phyloP scores from a whole-genome alignment of 208 protist species.

The Endotrypanum monterogeii region DNA sequence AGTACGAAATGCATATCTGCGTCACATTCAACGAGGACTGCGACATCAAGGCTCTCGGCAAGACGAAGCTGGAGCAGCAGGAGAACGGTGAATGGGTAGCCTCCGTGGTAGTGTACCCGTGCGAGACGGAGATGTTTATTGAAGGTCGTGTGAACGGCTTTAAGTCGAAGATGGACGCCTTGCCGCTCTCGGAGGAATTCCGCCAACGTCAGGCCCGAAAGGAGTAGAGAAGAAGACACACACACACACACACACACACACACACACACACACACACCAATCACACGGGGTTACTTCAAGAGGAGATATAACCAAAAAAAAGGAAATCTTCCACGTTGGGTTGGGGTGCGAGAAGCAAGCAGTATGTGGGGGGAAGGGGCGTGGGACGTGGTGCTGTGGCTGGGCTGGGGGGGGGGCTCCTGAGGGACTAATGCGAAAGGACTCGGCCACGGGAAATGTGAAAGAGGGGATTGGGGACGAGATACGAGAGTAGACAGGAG shows the following conservation, averaged over 20 bases:
- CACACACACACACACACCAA: too few species aligned
- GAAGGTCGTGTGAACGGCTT: slow-evolving; percentile 79
- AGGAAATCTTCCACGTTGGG: not conserved
- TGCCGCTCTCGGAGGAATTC: slow-evolving; percentile 65
- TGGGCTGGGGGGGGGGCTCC: not conserved
- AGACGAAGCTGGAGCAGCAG: slow-evolving; percentile 61
- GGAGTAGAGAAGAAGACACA: slow-evolving; percentile 12
- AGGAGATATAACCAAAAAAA: not conserved
- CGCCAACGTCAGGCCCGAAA: slow-evolving; percentile 40
- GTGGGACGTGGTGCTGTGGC: not conserved
- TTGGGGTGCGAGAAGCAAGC: not conserved
- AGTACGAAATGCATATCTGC: slow-evolving; percentile 84
- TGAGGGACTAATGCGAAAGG: not conserved
- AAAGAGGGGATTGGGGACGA: not conserved
- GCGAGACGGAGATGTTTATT: slow-evolving; percentile 85
- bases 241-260: not conserved
- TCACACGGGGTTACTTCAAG: too few species aligned
- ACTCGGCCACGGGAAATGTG: not conserved
- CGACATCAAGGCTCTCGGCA: slow-evolving; percentile 77
- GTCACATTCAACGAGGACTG: slow-evolving; percentile 77
- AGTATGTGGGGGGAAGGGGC: not conserved
- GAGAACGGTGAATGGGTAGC: slow-evolving; percentile 64
- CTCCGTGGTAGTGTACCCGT: slow-evolving; percentile 67
- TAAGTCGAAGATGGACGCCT: slow-evolving; percentile 79
- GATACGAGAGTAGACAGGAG: not conserved